Conservation (phyloP, 148 eudicot genomes). For the Rhododendron kiyosumense region DNA sequence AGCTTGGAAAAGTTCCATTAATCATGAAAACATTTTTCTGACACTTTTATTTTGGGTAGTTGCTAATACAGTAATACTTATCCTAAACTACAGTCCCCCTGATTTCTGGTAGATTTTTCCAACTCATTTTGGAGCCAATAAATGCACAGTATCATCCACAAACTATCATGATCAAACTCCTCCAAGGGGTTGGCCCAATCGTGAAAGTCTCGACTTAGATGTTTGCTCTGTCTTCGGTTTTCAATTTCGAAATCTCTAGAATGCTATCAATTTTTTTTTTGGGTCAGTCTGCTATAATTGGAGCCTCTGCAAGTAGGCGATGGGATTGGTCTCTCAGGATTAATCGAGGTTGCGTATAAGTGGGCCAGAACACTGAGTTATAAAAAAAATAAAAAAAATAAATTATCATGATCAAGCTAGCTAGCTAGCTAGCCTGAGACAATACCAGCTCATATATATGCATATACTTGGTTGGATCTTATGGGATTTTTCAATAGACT, state of each 20-base stretch:
- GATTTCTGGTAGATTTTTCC: neutral
- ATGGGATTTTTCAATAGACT: neutral
- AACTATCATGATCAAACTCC: neutral
- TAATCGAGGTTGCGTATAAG: neutral
- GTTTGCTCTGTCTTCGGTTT: neutral
- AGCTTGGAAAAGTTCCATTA: no score
- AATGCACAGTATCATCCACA: neutral
- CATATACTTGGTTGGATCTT: neutral
- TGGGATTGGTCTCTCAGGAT: neutral
- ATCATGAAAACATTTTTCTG: no score
- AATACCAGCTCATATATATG: neutral
- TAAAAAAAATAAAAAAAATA: no score
- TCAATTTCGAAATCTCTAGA: no score
- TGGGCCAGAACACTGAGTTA: neutral
- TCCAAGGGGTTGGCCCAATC: no score
- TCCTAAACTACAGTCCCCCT: neutral
- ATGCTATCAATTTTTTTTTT: no score
- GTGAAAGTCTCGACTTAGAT: no score
- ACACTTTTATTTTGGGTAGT: neutral
- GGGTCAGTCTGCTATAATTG: no score
- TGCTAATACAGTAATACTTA: neutral
- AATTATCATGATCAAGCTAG: no score
- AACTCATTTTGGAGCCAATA: slow-evolving; percentile 9
- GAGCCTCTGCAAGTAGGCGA: rapidly evolving
- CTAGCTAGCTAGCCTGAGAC: neutral